Percentiles rank a stretch among this genome's conserved stretches.
These are phyloP conservation scores for Trichoderma aggressivum DNA, from an alignment of 2,329 filamentous ascomycete genomes.

Conservation along the genomic window DNA sequence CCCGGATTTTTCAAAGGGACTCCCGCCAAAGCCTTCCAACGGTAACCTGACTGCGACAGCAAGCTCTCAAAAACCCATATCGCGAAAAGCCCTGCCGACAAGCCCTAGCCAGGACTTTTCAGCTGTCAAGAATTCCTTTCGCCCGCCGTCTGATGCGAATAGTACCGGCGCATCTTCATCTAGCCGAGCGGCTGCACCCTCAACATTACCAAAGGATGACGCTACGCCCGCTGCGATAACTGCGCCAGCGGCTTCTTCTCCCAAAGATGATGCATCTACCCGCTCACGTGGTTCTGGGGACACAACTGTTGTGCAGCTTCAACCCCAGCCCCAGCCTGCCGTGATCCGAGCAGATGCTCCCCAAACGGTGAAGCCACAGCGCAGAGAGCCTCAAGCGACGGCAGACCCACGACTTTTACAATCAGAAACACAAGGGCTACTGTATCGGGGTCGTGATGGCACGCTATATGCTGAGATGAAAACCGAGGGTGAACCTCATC, in stretches of 20 bases:
- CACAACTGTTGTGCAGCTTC: conserved; percentile 26
- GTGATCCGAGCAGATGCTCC: conserved; percentile 18
- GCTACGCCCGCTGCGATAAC: background rate
- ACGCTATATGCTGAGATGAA: conserved; percentile 43
- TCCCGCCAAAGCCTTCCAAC: conserved; percentile 19
- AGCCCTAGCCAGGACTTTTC: conserved; percentile 24
- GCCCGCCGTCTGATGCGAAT: background rate
- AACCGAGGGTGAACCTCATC: conserved; percentile 33
- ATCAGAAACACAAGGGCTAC: conserved; percentile 34
- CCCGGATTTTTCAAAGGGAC: conserved; percentile 20
- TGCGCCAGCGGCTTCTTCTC: conserved; percentile 17
- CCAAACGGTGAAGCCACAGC: conserved; percentile 25
- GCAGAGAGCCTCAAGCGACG: conserved; percentile 20
- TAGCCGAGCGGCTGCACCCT: background rate
- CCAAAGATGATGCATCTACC: conserved; percentile 24
- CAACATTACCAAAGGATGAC: background rate
- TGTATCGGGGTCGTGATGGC: conserved; percentile 38
- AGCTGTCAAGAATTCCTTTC: conserved; percentile 25
- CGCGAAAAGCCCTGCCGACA: conserved; percentile 28
- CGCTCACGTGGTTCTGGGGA: conserved; percentile 24
- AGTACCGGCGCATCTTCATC: background rate
- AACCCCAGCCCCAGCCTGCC: conserved; percentile 30
- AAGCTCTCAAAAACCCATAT: conserved; percentile 22
- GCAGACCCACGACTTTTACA: conserved; percentile 32
- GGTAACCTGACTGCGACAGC: background rate